phyloP scores from a whole-genome alignment of 2,329 filamentous ascomycete species.

The Aspergillus pseudotamarii region DNA sequence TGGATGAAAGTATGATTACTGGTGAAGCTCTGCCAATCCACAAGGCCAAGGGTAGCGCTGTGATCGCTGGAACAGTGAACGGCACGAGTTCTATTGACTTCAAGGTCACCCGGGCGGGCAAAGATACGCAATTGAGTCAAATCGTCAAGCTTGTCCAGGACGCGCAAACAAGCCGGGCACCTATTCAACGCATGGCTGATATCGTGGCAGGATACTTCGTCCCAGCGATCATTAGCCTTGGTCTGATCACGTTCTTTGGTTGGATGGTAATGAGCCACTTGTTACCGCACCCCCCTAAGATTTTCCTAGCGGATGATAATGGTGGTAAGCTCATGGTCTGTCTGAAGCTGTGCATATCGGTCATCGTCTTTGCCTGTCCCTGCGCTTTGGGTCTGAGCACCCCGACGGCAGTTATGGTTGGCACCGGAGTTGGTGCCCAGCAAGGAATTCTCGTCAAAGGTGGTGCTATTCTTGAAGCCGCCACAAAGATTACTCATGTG shows the following conservation, averaged over 20 bases:
- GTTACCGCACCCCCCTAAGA: slow-evolving; percentile 78
- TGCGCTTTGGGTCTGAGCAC: slow-evolving; percentile 95
- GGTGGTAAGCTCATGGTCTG: slow-evolving; percentile 96
- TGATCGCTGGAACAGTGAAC: slow-evolving; percentile 96
- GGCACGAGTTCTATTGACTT: slow-evolving; percentile 90
- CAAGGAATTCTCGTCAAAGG: slow-evolving; percentile 98
- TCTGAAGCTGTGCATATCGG: slow-evolving; percentile 94
- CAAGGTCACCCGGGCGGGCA: slow-evolving; percentile 85
- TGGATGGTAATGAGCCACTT: slow-evolving; percentile 97
- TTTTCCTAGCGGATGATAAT: slow-evolving; percentile 78
- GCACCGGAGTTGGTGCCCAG: slow-evolving; percentile 93
- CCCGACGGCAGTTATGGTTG: slow-evolving; percentile 97
- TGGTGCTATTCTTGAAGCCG: slow-evolving; percentile 85
- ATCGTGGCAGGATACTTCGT: slow-evolving; percentile 92
- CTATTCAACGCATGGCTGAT: slow-evolving; percentile 92
- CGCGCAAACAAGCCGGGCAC: slow-evolving; percentile 89
- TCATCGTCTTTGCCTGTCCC: slow-evolving; percentile 97
- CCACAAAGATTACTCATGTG: slow-evolving; percentile 85
- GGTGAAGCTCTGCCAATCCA: slow-evolving; percentile 94
- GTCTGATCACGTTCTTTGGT: slow-evolving; percentile 78
- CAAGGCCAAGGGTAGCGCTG: slow-evolving; percentile 75
- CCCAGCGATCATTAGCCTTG: slow-evolving; percentile 82
- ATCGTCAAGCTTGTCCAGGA: slow-evolving; percentile 99
- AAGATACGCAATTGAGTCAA: slow-evolving; percentile 95
- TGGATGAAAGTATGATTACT: slow-evolving; percentile 98